phyloP scores from a whole-genome alignment of 2,329 filamentous ascomycete species.

The Fusarium heterosporum region DNA sequence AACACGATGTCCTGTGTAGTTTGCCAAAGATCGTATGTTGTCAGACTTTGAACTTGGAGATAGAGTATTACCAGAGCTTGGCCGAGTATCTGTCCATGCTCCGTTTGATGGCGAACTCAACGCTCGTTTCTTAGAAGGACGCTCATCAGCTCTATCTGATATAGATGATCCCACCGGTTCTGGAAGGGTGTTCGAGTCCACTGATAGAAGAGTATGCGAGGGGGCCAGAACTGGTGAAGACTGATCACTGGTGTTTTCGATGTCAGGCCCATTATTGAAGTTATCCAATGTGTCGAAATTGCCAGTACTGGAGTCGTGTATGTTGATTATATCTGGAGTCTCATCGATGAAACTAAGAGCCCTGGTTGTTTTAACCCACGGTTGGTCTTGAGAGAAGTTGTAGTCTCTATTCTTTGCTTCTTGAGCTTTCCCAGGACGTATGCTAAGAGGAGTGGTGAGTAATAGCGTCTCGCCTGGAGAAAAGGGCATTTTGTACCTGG shows the following conservation, averaged over 20 bases:
- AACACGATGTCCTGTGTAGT: conserved; percentile 12
- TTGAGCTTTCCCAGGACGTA: conserved; percentile 32
- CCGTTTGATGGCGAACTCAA: conserved; percentile 35
- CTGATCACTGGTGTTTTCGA: conserved; percentile 16
- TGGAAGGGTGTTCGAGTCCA: not conserved
- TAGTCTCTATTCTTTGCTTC: conserved; percentile 38
- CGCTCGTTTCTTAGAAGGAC: conserved; percentile 40
- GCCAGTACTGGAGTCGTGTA: conserved; percentile 40
- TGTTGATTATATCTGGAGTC: conserved; percentile 47
- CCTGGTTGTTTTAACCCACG: conserved; percentile 46
- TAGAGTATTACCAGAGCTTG: conserved; percentile 17
- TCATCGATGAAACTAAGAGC: conserved; percentile 48
- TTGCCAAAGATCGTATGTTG: conserved; percentile 13
- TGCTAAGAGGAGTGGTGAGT: conserved; percentile 26
- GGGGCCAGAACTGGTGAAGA: conserved; percentile 21
- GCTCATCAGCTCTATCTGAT: conserved; percentile 10
- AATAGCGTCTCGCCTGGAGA: not conserved
- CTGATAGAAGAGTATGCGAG: conserved; percentile 8
- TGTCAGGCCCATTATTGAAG: conserved; percentile 1
- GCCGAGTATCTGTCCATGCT: conserved; percentile 27
- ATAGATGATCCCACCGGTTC: conserved; percentile 12
- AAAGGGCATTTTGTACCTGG: conserved; percentile 31
- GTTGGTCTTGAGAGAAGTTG: conserved; percentile 45
- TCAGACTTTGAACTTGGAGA: conserved; percentile 35
- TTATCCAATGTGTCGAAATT: conserved; percentile 30